Conservation (phyloP, 2,329 filamentous ascomycete genomes). For the Colletotrichum agaves region DNA sequence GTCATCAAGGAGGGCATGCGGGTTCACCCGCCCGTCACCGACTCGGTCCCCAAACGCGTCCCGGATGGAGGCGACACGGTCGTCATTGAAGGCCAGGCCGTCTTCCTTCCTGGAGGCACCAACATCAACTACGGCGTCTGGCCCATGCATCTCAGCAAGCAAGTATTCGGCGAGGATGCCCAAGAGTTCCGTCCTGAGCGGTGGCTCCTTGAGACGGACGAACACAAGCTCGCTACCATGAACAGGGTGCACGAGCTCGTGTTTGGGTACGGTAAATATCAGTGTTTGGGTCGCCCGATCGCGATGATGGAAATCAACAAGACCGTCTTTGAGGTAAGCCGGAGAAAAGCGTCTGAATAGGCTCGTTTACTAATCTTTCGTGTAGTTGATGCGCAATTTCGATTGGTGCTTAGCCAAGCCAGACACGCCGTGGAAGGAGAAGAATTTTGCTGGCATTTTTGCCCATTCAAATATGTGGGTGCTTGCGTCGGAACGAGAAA, state of each 20-base stretch:
- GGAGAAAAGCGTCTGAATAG: neutral
- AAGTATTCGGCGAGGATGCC: conserved; percentile 67
- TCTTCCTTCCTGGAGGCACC: conserved; percentile 45
- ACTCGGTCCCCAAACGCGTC: conserved; percentile 50
- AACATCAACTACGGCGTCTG: conserved; percentile 29
- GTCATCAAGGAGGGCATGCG: conserved; percentile 68
- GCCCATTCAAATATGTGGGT: conserved; percentile 36
- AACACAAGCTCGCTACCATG: conserved; percentile 48
- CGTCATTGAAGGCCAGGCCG: conserved; percentile 42
- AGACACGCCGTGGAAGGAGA: conserved; percentile 33
- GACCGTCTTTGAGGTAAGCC: conserved; percentile 55
- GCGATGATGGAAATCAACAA: conserved; percentile 62
- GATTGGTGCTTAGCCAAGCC: conserved; percentile 38
- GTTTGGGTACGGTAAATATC: conserved; percentile 57
- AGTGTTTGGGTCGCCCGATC: conserved; percentile 58
- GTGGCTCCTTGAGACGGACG: conserved; percentile 60
- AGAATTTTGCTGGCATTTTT: conserved; percentile 31
- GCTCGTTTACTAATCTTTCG: neutral
- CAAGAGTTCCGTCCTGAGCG: conserved; percentile 67
- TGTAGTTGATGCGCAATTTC: conserved; percentile 36
- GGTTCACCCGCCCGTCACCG: conserved; percentile 59
- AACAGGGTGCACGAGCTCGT: conserved; percentile 52
- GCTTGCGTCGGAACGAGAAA: conserved; percentile 23
- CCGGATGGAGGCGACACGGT: conserved; percentile 45
- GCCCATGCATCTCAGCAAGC: conserved; percentile 61